These are phyloP conservation scores for Centella asiatica DNA, from an alignment of 129 eudicot genomes.

Conservation along the genomic window DNA sequence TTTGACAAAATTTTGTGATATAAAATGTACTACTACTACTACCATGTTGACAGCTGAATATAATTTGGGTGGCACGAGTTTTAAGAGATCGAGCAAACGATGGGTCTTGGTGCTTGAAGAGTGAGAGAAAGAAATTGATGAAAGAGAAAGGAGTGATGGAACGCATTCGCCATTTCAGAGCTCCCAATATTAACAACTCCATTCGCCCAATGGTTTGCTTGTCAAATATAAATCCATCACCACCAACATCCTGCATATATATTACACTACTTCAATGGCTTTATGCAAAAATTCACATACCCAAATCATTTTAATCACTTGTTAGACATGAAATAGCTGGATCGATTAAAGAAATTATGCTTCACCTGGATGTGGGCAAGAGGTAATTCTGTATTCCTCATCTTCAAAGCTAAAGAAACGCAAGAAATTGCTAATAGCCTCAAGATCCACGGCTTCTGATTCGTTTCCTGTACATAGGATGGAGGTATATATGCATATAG, in stretches of 20 bases:
- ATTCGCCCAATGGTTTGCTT: slow-evolving; percentile 26
- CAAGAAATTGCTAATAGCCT: slow-evolving; percentile 43
- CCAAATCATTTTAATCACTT: background rate
- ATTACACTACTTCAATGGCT: background rate
- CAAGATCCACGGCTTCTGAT: slow-evolving; percentile 47
- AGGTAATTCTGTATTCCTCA: slow-evolving; percentile 27
- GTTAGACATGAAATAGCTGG: background rate
- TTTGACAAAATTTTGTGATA: background rate
- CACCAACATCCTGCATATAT: slow-evolving; percentile 26
- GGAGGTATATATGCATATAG: background rate
- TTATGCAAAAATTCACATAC: background rate
- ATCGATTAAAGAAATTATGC: background rate
- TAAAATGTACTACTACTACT: background rate
- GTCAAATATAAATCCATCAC: slow-evolving; percentile 32
- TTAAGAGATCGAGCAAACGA: slow-evolving; percentile 31
- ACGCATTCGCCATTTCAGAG: slow-evolving; percentile 53
- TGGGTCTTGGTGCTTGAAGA: slow-evolving; percentile 27
- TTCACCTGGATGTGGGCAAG: slow-evolving; percentile 29
- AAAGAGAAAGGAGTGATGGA: slow-evolving; percentile 46
- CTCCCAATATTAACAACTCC: slow-evolving; percentile 49
- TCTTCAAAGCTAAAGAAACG: slow-evolving; percentile 51
- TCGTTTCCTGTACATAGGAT: slow-evolving; percentile 14
- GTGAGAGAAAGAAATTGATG: slow-evolving; percentile 25
- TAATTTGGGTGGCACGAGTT: slow-evolving; percentile 42
- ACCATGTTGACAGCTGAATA: slow-evolving; percentile 49